Evolutionary conservation across 371 early-diverging fungal genomes (phyloP).

Genomic region (Syncephalastrum sp.): DNA sequence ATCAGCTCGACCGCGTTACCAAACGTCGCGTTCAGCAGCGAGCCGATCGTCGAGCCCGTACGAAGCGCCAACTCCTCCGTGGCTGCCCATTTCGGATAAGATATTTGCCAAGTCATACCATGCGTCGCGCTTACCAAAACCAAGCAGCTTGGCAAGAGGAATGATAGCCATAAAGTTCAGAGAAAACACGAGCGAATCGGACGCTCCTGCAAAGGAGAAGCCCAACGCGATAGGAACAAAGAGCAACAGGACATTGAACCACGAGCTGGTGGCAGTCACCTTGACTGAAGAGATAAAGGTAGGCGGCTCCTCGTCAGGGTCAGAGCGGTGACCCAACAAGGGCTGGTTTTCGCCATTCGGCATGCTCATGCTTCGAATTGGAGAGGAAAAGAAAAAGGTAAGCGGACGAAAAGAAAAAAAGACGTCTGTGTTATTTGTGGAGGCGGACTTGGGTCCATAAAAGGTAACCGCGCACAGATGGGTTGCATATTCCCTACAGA

Average conservation of each 20-base stretch:
- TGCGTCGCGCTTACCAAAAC: constrained; percentile 29
- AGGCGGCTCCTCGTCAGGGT: constrained; percentile 3
- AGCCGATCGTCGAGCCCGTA: constrained; percentile 36
- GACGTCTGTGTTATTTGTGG: no score
- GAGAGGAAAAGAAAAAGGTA: background rate
- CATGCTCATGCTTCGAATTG: background rate
- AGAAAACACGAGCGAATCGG: constrained; percentile 61
- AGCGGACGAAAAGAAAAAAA: background rate
- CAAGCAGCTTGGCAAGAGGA: constrained; percentile 75
- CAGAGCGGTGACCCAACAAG: constrained; percentile 2
- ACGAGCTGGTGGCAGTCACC: constrained; percentile 35
- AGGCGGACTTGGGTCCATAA: no score
- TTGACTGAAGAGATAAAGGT: constrained; percentile 42
- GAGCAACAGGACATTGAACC: constrained; percentile 65
- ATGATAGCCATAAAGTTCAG: constrained; percentile 91
- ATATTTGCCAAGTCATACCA: background rate
- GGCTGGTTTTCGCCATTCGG: constrained; percentile 12
- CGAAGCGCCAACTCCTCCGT: constrained; percentile 45
- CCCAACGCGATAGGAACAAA: constrained; percentile 85
- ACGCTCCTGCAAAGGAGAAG: constrained; percentile 51
- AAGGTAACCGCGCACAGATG: no score
- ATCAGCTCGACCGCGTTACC: constrained; percentile 88
- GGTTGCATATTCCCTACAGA: no score
- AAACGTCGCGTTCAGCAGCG: constrained; percentile 42
- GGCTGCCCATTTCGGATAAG: constrained; percentile 14